Evolutionary conservation across 495 filamentous ascomycete genomes (phyloP), one percentile per base, ranked within the genome.

Genomic region (Penicillium bovifimosum): DNA sequence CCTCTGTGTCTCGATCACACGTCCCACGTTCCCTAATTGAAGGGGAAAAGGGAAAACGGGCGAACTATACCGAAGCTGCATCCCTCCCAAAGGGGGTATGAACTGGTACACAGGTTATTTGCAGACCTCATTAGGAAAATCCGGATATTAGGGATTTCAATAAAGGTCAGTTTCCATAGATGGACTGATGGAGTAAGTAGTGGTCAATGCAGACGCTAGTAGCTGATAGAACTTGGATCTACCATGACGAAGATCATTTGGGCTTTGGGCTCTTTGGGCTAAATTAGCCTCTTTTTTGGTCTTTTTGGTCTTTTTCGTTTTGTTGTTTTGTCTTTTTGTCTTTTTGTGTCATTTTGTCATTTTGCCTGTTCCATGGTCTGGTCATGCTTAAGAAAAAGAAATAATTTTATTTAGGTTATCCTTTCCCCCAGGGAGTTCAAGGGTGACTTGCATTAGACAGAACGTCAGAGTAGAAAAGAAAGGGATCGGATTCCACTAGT

Each of bases 171-270:
- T 24, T 24, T 24, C 20, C 20, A 24, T 24, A 44, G 13, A 16
- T 6, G 1, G 13, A 34, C 2, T 14, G 3, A 24, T 8, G 14
- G 36, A 36, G 14, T 57, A 67, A 55, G 50, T 51, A 61, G 63
- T 73, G 70, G 68, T 65, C 70, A 67, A 64, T 71, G 68, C 67
- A 59, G 64, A 42, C 41, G 39, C 38, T 54, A 67, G 65, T 65
- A 68, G 53, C 64, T 68, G 69, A 74, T 74, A 72, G 65, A 71
- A n/a, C n/a, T 62, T 63, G 67, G 69, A 73, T 73, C 68, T 70
- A 61, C 67, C 58, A 65, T 59, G 54, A 24, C 20, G 65, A 62
- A 69, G 65, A 74, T 74, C 67, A 61, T 60, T 33, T 24, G 2
- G 2, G 20, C 2, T 2, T 24, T 24, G 20, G 20, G 2, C 33